These are phyloP conservation scores for Pisolithus thermaeus DNA, from an alignment of 1,284 basidiomycete genomes.

Conservation along the genomic window DNA sequence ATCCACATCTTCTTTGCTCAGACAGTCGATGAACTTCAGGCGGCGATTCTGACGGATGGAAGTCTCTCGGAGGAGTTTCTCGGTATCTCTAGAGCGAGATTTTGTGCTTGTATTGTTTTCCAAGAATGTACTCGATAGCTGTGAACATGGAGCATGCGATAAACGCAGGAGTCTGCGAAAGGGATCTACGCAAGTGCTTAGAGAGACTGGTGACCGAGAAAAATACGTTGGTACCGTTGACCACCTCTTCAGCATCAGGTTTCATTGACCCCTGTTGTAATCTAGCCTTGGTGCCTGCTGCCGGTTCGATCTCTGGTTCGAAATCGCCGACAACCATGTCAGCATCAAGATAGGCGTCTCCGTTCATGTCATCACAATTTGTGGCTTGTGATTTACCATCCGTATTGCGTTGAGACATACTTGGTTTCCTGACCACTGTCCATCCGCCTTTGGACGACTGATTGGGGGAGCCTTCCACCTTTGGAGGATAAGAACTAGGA, in stretches of 20 bases:
- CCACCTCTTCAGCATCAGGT: constrained; percentile 64
- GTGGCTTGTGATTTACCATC: constrained; percentile 28
- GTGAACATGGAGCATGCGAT: constrained; percentile 23
- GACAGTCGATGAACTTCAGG: constrained; percentile 68
- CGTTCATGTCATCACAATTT: constrained; percentile 31
- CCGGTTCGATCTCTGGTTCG: constrained; percentile 46
- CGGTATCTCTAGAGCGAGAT: constrained; percentile 31
- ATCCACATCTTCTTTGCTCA: constrained; percentile 66
- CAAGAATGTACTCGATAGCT: constrained; percentile 12
- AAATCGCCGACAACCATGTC: constrained; percentile 73
- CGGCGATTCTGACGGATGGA: constrained; percentile 70
- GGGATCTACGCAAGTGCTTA: constrained; percentile 43
- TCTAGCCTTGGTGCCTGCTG: constrained; percentile 34
- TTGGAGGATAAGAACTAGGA: constrained; percentile 69
- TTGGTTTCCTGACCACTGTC: constrained; percentile 59
- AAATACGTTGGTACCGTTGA: constrained; percentile 50
- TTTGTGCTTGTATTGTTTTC: constrained; percentile 8
- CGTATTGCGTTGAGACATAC: constrained; percentile 19
- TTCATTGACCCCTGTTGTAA: constrained; percentile 48
- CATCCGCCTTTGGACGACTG: constrained; percentile 51
- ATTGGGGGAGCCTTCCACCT: constrained; percentile 30
- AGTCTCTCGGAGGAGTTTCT: constrained; percentile 63
- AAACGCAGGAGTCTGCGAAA: constrained; percentile 45
- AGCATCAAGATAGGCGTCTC: constrained; percentile 55
- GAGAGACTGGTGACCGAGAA: constrained; percentile 12